Evolutionary conservation across 140 eudicot species (phyloP).

Genomic region (Ambrosia hybrid): DNA sequence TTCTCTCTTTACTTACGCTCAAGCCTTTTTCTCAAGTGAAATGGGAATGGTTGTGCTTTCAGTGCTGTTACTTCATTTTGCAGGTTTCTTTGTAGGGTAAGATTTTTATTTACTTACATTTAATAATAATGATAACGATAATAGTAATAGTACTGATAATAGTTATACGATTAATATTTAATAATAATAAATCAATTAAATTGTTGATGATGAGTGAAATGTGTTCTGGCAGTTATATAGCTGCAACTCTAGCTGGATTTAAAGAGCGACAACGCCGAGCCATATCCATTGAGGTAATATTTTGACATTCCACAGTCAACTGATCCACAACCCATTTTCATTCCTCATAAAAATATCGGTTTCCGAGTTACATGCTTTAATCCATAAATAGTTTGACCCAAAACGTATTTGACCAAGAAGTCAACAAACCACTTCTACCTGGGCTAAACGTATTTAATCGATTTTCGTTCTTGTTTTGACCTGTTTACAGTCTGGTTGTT

Average conservation of each 20-base stretch:
- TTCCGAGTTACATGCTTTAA: not conserved
- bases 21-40: slow-evolving; percentile 59
- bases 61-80: slow-evolving; percentile 69
- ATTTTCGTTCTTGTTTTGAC: too few relatives aligned
- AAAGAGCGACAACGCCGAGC: slow-evolving; percentile 80
- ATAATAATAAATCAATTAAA: not conserved
- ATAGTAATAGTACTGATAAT: too few relatives aligned
- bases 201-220: slow-evolving; percentile 19
- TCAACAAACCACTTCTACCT: too few relatives aligned
- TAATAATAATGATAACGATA: not conserved
- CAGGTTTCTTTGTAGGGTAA: slow-evolving; percentile 91
- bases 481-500: too few relatives aligned
- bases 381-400: not conserved
- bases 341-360: not conserved
- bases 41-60: slow-evolving; percentile 61
- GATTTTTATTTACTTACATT: slow-evolving; percentile 5
- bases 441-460: too few relatives aligned
- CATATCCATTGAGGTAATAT: slow-evolving; percentile 73
- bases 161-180: too few relatives aligned
- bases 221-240: slow-evolving; percentile 58
- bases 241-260: slow-evolving; percentile 68
- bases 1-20: slow-evolving; percentile 46
- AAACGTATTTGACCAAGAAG: not conserved
- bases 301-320: slow-evolving; percentile 8
- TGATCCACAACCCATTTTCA: not conserved